These are phyloP conservation scores for Rhypophila decipiens DNA, from an alignment of 495 filamentous ascomycete genomes.

Conservation along the genomic window DNA sequence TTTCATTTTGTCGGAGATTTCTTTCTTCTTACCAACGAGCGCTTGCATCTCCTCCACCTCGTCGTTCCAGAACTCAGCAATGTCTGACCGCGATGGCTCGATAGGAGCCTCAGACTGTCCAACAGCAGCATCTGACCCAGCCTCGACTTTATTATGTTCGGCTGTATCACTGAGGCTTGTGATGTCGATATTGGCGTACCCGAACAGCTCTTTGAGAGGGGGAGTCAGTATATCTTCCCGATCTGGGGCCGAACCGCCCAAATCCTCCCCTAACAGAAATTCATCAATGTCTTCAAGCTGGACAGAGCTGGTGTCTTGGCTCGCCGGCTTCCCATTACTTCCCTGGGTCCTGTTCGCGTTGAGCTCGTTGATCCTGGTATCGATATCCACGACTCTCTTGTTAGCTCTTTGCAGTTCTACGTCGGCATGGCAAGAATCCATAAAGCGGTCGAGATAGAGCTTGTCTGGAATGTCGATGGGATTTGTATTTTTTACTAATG, in stretches of 20 bases:
- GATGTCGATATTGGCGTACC: too few species aligned
- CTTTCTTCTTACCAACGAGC: slow-evolving; percentile 32
- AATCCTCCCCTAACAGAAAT: too few species aligned
- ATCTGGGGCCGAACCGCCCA: too few species aligned
- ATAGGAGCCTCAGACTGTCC: too few species aligned
- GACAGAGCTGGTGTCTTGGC: too few species aligned
- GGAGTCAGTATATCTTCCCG: too few species aligned
- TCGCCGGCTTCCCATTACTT: slow-evolving; percentile 15
- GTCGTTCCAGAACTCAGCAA: slow-evolving; percentile 3
- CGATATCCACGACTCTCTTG: slow-evolving; percentile 66
- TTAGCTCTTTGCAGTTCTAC: slow-evolving; percentile 55
- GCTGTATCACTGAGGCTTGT: too few species aligned
- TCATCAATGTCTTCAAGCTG: too few species aligned
- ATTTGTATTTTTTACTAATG: slow-evolving; percentile 69
- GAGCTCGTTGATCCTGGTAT: slow-evolving; percentile 53
- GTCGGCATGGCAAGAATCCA: slow-evolving; percentile 54
- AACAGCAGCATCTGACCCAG: too few species aligned
- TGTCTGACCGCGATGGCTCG: not conserved
- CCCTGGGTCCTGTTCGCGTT: too few species aligned
- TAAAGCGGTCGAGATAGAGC: slow-evolving; percentile 85
- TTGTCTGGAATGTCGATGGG: slow-evolving; percentile 67
- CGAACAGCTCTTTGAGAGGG: too few species aligned
- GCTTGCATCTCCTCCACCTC: slow-evolving; percentile 2
- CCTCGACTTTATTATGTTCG: too few species aligned
- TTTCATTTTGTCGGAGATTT: slow-evolving; percentile 55